Conservation (phyloP, 805 yeast species). For the Candida tibetensis region DNA sequence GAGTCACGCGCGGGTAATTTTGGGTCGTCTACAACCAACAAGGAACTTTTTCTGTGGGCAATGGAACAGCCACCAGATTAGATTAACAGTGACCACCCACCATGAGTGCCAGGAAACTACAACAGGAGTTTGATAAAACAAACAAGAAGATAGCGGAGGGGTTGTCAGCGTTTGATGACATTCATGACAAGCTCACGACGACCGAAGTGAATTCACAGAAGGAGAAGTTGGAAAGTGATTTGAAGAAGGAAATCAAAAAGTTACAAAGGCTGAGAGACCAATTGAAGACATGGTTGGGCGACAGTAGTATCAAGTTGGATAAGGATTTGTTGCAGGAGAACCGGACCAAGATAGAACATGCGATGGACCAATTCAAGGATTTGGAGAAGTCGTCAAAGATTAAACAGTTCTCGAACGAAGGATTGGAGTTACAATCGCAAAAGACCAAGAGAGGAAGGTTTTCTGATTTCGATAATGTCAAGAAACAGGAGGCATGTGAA, state of each 20-base stretch:
- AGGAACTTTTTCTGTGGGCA: too few relatives aligned
- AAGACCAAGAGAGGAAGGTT: constrained; percentile 33
- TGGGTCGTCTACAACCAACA: neutral
- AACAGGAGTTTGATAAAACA: constrained; percentile 86
- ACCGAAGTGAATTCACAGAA: constrained; percentile 85
- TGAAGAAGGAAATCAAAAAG: constrained; percentile 92
- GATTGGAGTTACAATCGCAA: constrained; percentile 63
- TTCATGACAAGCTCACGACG: constrained; percentile 78
- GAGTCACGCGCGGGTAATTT: neutral
- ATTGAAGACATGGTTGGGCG: constrained; percentile 90
- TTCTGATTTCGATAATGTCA: constrained; percentile 73
- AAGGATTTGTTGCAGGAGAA: constrained; percentile 51
- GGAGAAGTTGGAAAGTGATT: constrained; percentile 88
- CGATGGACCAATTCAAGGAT: constrained; percentile 95
- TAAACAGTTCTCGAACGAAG: constrained; percentile 92
- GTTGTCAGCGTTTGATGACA: constrained; percentile 74
- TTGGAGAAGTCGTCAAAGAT: constrained; percentile 92
- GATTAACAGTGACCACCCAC: too few relatives aligned
- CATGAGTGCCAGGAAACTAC: constrained; percentile 46
- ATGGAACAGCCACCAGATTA: too few relatives aligned
- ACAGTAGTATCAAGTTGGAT: constrained; percentile 83
- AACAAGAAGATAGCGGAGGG: constrained; percentile 92
- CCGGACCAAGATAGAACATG: constrained; percentile 70
- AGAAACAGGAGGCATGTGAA: constrained; percentile 67
- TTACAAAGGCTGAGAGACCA: constrained; percentile 92